These are phyloP conservation scores for Lentinus tigrinus DNA, from an alignment of 768 basidiomycete genomes.

Conservation along the genomic window DNA sequence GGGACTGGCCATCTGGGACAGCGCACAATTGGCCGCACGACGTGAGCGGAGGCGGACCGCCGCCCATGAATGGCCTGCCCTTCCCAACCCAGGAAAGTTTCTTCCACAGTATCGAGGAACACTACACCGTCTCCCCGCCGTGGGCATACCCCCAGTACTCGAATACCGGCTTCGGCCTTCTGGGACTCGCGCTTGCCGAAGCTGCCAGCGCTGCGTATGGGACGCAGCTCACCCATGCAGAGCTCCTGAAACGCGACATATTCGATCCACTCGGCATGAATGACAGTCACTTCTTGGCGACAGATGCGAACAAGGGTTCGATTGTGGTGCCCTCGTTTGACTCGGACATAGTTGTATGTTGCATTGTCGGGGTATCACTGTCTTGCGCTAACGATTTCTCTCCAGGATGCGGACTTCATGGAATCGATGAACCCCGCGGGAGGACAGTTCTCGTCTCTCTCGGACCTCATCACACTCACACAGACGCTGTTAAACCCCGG, in stretches of 20 bases:
- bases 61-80: slow-evolving; percentile 28
- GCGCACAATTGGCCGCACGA: slow-evolving; percentile 41
- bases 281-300: slow-evolving; percentile 42
- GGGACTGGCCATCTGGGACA: slow-evolving; percentile 36
- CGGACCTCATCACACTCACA: slow-evolving; percentile 44
- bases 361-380: not conserved
- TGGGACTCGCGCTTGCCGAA: slow-evolving; percentile 35
- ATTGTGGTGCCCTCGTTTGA: slow-evolving; percentile 41
- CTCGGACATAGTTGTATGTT: slow-evolving; percentile 36
- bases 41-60: slow-evolving; percentile 27
- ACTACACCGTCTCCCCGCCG: slow-evolving; percentile 42
- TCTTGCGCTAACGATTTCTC: not conserved
- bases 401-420: slow-evolving; percentile 38
- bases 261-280: slow-evolving; percentile 47
- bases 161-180: slow-evolving; percentile 34
- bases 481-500: slow-evolving; percentile 44
- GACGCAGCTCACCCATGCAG: slow-evolving; percentile 28
- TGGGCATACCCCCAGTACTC: slow-evolving; percentile 45
- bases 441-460: slow-evolving; percentile 51
- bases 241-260: slow-evolving; percentile 47
- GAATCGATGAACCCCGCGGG: slow-evolving; percentile 44
- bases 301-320: slow-evolving; percentile 33
- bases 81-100: slow-evolving; percentile 34
- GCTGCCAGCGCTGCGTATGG: slow-evolving; percentile 27
- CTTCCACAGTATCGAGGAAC: slow-evolving; percentile 35